Base-by-base conservation (phyloP, 2,329 filamentous ascomycete genomes). In the Dactylonectria estremocensis region DNA sequence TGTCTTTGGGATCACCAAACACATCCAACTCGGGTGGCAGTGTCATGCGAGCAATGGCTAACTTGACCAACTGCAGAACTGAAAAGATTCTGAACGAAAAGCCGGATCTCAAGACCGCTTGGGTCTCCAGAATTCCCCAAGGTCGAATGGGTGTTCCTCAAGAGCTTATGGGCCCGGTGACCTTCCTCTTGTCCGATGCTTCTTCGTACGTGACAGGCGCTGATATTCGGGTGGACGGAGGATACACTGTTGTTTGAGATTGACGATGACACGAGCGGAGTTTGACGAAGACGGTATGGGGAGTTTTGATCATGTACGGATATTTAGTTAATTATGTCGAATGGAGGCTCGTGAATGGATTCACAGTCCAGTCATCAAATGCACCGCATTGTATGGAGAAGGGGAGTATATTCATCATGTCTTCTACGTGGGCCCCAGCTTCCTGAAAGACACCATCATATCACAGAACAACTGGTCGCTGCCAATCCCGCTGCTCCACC, bases 41-140 rank as follows among this genome's bases (percentile, higher is more conserved):
- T 43, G 9, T 3, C 35, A 43, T 5, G 40, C 5, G 2, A 8
- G 40, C 16, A 14, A 7, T 1, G 7, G 14, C 40, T 43, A 18
- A 43, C 40, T n/a, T n/a, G 16, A 14, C 6, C 16, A 6, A 43
- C 24, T n/a, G n/a, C 11, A 96, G 93, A 61, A 97, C 95, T 28
- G 91, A 95, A 84, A 97, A 97, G 85, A 97, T 98, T 73, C 88
- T 98, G n/a, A 93, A 95, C 69, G 94, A 97, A 66, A 97, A 97
- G 80, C 95, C 95, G n/a, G 94, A 96, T 54, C 89, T 98, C 16
- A 92, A 94, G 80, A 88, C 91, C 78, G 92, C 95, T 80, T 98
- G 95, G 95, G 95, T 91, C 3, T 95, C 92, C 3, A 86, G 97
- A 53, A 98, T 97, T 68, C 95, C 95, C 0, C 91, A 94, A 77